Evolutionary conservation across 1,284 basidiomycete species (phyloP).

Genomic region (Pseudomicrostroma phylloplanum): DNA sequence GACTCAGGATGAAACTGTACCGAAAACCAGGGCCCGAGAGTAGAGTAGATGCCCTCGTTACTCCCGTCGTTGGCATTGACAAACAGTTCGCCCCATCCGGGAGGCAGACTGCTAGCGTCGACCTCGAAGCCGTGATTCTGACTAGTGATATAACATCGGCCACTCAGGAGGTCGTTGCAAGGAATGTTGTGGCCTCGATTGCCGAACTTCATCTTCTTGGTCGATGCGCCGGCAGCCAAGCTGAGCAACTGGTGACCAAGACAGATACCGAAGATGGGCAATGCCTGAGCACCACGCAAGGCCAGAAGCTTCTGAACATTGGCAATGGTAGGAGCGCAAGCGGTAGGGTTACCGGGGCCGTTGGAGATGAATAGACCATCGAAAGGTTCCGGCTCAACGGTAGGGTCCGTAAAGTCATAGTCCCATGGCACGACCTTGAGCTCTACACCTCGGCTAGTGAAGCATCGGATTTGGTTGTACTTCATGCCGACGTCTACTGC

Average conservation of each 20-base stretch:
- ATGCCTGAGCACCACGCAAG: slow-evolving; percentile 58
- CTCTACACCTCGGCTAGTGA: slow-evolving; percentile 84
- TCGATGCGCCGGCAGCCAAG: slow-evolving; percentile 84
- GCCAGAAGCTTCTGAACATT: slow-evolving; percentile 66
- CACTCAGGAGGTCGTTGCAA: slow-evolving; percentile 86
- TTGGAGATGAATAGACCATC: slow-evolving; percentile 97
- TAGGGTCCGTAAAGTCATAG: slow-evolving; percentile 73
- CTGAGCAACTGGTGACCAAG: slow-evolving; percentile 95
- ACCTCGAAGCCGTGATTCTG: slow-evolving; percentile 99
- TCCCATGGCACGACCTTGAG: slow-evolving; percentile 97
- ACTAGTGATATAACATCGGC: slow-evolving; percentile 96
- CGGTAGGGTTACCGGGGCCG: slow-evolving; percentile 93
- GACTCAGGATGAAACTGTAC: slow-evolving; percentile 99
- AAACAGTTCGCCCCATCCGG: slow-evolving; percentile 89
- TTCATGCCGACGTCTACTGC: slow-evolving; percentile 99
- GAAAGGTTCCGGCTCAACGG: slow-evolving; percentile 63
- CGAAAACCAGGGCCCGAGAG: slow-evolving; percentile 81
- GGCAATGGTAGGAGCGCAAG: slow-evolving; percentile 61
- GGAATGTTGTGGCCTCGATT: slow-evolving; percentile 99
- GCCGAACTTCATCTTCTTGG: slow-evolving; percentile 98
- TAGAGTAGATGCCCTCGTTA: slow-evolving; percentile 90
- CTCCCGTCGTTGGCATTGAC: slow-evolving; percentile 93
- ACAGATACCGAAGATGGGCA: slow-evolving; percentile 97
- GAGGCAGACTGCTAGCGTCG: slow-evolving; percentile 69
- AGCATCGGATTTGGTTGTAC: slow-evolving; percentile 97